These are phyloP conservation scores for Chrysosporium queenslandicum DNA, from an alignment of 2,329 filamentous ascomycete species.

Conservation along the genomic window DNA sequence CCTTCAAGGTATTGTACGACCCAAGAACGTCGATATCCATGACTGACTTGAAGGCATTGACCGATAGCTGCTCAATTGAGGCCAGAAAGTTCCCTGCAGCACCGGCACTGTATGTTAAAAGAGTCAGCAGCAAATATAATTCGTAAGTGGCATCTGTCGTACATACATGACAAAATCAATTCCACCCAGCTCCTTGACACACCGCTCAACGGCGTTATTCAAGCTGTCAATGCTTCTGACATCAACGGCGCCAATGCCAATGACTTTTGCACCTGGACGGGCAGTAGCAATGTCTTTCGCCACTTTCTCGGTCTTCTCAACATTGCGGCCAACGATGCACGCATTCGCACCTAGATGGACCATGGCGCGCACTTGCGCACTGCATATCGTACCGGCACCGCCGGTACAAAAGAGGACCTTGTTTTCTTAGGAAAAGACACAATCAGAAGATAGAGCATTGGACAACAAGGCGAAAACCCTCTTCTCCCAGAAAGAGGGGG, in stretches of 20 bases:
- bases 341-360: conserved; percentile 87
- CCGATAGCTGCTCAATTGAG: conserved; percentile 66
- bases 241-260: conserved; percentile 67
- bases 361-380: conserved; percentile 81
- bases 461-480: no score
- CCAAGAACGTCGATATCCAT: conserved; percentile 94
- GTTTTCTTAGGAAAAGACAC: conserved; percentile 47
- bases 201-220: conserved; percentile 64
- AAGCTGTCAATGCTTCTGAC: conserved; percentile 64
- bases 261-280: conserved; percentile 67
- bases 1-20: conserved; percentile 90
- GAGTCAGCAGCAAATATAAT: background rate
- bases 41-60: conserved; percentile 89
- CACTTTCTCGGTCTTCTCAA: conserved; percentile 71
- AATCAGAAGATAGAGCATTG: background rate
- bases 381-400: conserved; percentile 87
- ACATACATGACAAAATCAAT: conserved; percentile 90
- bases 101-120: conserved; percentile 57
- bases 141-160: conserved; percentile 2
- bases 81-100: conserved; percentile 94
- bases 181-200: conserved; percentile 68
- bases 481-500: background rate
- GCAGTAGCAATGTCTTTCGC: conserved; percentile 75
- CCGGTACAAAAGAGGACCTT: conserved; percentile 94
- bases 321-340: conserved; percentile 84